Conservation (phyloP, 2,329 filamentous ascomycete genomes). For the Keithomyces neogunnii region DNA sequence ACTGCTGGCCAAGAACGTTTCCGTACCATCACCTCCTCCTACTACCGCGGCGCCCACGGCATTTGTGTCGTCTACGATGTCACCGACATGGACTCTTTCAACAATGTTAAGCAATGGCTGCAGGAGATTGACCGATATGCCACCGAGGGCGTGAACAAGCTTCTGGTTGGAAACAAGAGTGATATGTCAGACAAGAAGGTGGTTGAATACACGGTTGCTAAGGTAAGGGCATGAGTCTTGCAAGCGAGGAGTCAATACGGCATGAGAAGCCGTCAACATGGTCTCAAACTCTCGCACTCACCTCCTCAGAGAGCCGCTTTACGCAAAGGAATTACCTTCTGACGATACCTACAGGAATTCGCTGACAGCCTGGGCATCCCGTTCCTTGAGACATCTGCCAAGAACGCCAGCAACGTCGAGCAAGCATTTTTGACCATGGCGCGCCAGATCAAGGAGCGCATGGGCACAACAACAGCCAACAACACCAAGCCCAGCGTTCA, state of each 20-base stretch:
- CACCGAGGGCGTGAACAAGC: slow-evolving; percentile 98
- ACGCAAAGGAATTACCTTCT: slow-evolving; percentile 5
- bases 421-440: slow-evolving; percentile 99
- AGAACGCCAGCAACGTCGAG: slow-evolving; percentile 99
- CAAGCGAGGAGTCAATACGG: neutral
- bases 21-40: slow-evolving; percentile 98
- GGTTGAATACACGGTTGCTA: slow-evolving; percentile 97
- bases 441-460: slow-evolving; percentile 98
- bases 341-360: slow-evolving; percentile 63
- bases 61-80: slow-evolving; percentile 99
- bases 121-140: slow-evolving; percentile 99
- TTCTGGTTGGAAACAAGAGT: slow-evolving; percentile 99
- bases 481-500: slow-evolving; percentile 99
- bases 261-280: neutral
- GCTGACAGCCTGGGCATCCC: slow-evolving; percentile 97
- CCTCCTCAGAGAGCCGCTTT: neutral
- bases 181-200: slow-evolving; percentile 99
- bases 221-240: slow-evolving; percentile 52
- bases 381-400: slow-evolving; percentile 98
- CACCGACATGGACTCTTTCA: slow-evolving; percentile 99
- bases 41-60: slow-evolving; percentile 97
- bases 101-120: slow-evolving; percentile 99
- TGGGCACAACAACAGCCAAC: slow-evolving; percentile 90
- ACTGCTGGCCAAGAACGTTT: slow-evolving; percentile 98
- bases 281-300: neutral